Evolutionary conservation across 768 basidiomycete species (phyloP), one percentile per base, ranked within the genome.

Genomic region (Xanthoconium stramineum): DNA sequence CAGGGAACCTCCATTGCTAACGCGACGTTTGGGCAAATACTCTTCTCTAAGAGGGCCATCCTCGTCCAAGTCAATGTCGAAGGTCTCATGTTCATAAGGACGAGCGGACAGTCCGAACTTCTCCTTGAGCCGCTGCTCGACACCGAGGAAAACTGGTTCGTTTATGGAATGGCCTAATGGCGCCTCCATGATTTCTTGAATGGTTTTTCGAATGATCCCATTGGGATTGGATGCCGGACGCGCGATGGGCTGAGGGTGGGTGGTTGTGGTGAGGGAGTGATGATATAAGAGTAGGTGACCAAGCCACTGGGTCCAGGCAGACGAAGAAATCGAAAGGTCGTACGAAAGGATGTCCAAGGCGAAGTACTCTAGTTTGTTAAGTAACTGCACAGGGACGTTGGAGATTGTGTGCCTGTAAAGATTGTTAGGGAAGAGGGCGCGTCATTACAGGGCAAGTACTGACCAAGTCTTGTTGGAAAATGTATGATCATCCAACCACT

Each of bases 381-480:
- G 70, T 1, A 79, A 75, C 51, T 81, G 81, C 39, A 90, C 79
- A 5, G 89, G 86, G 57, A 92, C 79, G 56, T 82, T 86, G 47
- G 89, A 90, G 48, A 92, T 89, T 9, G 84, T 84, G 61, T 92
- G 86, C 89, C 89, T 92, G 61, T 59, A 48, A 43, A 53, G 20
- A 42, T 46, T 39, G 32, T 59, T 10, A 59, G 55, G 20, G 36
- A 49, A 19, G 50, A 44, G 35, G 38, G 17, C 30, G 30, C 46
- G 43, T 38, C 37, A 39, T 43, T 9, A 32, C 2, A 6, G 15
- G 37, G 12, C 15, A 29, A 4, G 4, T 37, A 68, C 84, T 57
- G 69, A 90, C 90, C 90, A 92, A 52, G 90, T 92, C 75, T 90
- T 91, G 73, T 91, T 91, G 39, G 89, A 91, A 71, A 91, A 92